These are phyloP conservation scores for Umbelopsis vinacea DNA, from an alignment of 192 early-diverging fungal genomes.

Conservation along the genomic window DNA sequence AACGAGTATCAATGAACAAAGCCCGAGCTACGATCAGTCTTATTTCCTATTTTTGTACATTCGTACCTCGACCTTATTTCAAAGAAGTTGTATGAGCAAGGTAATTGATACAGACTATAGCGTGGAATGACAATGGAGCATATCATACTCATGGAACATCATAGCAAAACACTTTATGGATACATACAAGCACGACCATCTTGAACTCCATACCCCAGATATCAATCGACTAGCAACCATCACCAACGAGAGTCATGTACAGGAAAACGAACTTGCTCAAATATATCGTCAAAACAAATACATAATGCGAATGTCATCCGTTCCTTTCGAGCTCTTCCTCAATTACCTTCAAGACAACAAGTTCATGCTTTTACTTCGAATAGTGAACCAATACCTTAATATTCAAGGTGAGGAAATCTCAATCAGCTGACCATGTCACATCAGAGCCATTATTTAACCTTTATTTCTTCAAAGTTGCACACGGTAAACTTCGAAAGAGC, in stretches of 20 bases:
- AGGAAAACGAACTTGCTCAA: constrained; percentile 81
- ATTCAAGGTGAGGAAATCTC: constrained; percentile 59
- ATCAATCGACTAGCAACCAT: constrained; percentile 70
- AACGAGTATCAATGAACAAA: constrained; percentile 31
- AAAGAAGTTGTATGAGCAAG: constrained; percentile 56
- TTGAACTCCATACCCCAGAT: constrained; percentile 75
- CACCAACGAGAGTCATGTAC: constrained; percentile 72
- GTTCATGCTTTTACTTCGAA: constrained; percentile 82
- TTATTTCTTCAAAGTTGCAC: constrained; percentile 31
- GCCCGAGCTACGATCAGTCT: constrained; percentile 80
- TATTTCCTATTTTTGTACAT: constrained; percentile 94
- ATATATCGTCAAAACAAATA: constrained; percentile 86
- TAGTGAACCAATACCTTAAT: constrained; percentile 91
- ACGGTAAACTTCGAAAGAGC: constrained; percentile 40
- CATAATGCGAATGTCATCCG: constrained; percentile 80
- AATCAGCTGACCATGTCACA: neutral
- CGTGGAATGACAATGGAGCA: neutral
- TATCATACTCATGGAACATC: neutral
- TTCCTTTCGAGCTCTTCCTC: constrained; percentile 87
- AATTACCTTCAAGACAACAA: constrained; percentile 93
- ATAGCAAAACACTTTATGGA: constrained; percentile 79
- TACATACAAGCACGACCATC: constrained; percentile 75
- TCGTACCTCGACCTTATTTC: constrained; percentile 85
- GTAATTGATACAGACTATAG: constrained; percentile 25
- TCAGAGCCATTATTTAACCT: neutral